Evolutionary conservation across 2,329 filamentous ascomycete genomes (phyloP).

Genomic region (Zymoseptoria passerinii): DNA sequence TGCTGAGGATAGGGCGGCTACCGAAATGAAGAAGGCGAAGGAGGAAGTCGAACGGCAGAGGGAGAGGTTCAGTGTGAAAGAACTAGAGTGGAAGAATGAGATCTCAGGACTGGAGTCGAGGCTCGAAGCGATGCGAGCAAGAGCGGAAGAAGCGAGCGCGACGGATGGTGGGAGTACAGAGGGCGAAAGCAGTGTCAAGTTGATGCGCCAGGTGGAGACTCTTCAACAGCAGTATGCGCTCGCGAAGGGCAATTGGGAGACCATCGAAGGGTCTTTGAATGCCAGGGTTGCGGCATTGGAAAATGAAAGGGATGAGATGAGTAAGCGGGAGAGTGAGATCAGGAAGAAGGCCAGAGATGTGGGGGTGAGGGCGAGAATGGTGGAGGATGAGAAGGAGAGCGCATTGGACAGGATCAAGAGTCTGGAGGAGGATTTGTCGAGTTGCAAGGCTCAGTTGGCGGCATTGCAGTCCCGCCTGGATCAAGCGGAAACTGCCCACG

Average conservation of each 20-base stretch:
- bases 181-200: conserved; percentile 54
- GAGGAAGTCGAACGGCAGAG: conserved; percentile 65
- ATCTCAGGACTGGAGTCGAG: conserved; percentile 72
- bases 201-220: conserved; percentile 88
- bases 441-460: conserved; percentile 52
- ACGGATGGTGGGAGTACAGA: conserved; percentile 55
- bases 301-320: conserved; percentile 81
- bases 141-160: conserved; percentile 74
- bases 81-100: conserved; percentile 76
- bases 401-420: conserved; percentile 55
- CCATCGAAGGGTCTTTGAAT: conserved; percentile 79
- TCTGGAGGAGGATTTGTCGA: conserved; percentile 55
- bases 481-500: conserved; percentile 54
- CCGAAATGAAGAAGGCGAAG: conserved; percentile 61
- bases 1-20: conserved; percentile 58
- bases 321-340: conserved; percentile 75
- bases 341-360: conserved; percentile 82
- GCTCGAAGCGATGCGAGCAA: conserved; percentile 74
- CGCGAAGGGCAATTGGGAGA: conserved; percentile 95
- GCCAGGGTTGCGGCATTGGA: conserved; percentile 70
- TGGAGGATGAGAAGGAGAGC: conserved; percentile 77
- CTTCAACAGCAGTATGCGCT: conserved; percentile 91
- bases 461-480: conserved; percentile 57
- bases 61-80: conserved; percentile 59
- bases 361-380: conserved; percentile 57